Conservation (phyloP, 257 asterid species). For the Ophiorrhiza pumila region DNA sequence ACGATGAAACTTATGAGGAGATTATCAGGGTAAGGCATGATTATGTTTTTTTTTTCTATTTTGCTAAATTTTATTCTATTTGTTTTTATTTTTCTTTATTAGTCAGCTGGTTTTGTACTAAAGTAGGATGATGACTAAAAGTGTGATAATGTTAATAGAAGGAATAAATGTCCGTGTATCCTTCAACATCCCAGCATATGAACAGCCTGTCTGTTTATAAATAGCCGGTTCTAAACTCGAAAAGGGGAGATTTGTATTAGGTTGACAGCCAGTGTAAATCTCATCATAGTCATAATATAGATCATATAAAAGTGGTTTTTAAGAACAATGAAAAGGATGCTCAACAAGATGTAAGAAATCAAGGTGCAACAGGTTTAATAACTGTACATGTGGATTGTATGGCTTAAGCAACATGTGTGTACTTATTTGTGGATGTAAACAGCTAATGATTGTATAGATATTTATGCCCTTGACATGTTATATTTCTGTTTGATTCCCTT, state of each 20-base stretch:
- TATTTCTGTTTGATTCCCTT: background rate
- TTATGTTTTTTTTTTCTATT: background rate
- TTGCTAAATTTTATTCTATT: background rate
- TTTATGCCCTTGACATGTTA: background rate
- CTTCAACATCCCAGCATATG: too few species aligned
- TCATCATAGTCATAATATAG: too few species aligned
- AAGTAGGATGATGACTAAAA: background rate
- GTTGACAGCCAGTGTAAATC: too few species aligned
- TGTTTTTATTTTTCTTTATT: background rate
- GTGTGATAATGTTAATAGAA: background rate
- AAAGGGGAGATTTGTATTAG: too few species aligned
- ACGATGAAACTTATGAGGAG: conserved; percentile 97
- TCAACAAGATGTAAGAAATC: background rate
- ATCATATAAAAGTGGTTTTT: background rate
- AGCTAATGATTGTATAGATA: background rate
- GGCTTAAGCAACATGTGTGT: background rate
- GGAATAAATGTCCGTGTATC: background rate
- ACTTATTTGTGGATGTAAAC: background rate
- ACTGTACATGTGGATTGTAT: background rate
- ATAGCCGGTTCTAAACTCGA: too few species aligned
- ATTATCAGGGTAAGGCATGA: conserved; percentile 75
- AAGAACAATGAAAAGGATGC: background rate
- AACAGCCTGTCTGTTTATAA: too few species aligned
- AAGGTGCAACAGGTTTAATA: background rate
- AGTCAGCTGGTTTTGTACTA: background rate